Evolutionary conservation across 1,284 basidiomycete species (phyloP), one percentile per base, ranked within the genome.

Genomic region (Ustilago loliicola): DNA sequence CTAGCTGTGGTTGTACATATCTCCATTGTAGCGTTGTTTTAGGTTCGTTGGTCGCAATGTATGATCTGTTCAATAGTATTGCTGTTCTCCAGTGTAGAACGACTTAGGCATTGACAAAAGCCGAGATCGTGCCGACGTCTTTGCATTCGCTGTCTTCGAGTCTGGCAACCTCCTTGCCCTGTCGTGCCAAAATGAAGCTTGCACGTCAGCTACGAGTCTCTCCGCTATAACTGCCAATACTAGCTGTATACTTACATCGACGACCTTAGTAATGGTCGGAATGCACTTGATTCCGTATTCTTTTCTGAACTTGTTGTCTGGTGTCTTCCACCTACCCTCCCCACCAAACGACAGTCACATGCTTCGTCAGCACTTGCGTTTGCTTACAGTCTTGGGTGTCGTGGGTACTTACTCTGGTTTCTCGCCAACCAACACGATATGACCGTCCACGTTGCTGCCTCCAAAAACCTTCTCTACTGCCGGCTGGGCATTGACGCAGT

Each of bases 141-240:
- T 80, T 76, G 65, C 77, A 77, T 36, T 76, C 73, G 56, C 54
- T 65, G 27, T 77, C 77, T 48, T 80, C 77, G 51, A 80, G 59
- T 5, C 77, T 61, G 21, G 58, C 77, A 36, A 70, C 71, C 38
- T 80, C 77, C 27, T 79, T 73, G 45, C 77, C 71, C 75, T 78
- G 50, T 50, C 27, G 1, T 21, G 2, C 23, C 2, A 40, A 23
- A 15, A 6, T 21, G 42, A 23, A 32, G 15, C 11, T 32, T 38
- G 19, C 27, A 38, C 53, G 32, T 36, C 53, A 32, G n/a, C n/a
- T n/a, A n/a, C n/a, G n/a, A n/a, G n/a, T n/a, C n/a, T n/a, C n/a
- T n/a, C n/a, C 11, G 36, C 52, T 21, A n/a, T 30, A 21, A 3
- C 17, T 50, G 48, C 29, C 48, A n/a, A n/a, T n/a, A n/a, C n/a